Base-by-base conservation (phyloP, 129 eudicot species). In the Artemisia tridentata region DNA sequence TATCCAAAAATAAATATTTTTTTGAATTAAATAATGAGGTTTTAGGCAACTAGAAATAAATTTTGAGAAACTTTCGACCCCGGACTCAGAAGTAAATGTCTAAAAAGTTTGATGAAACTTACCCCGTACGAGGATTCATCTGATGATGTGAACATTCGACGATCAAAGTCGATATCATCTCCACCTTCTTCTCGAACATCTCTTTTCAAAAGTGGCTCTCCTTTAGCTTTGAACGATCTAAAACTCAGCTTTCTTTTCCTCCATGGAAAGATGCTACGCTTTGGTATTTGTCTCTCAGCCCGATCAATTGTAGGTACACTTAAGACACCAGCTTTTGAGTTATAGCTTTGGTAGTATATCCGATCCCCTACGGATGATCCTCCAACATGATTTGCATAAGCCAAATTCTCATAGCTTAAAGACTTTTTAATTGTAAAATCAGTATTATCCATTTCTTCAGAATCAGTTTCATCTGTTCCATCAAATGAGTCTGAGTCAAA, bases 101-200 rank as follows among this genome's bases (percentile, higher is more conserved):
- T 56, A 52, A 52, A 43, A 10, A 63, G 17, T 49, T 43, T 25
- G 47, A 41, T 6, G 41, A 15, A 67, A 27, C 82, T 81, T 69
- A 91, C 97, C 84, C 87, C 77, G 18, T 49, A 76, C 18, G 86
- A 66, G 27, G 90, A 81, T 18, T 88, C 95, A 69, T 92, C 98
- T 8, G 76, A 72, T 56, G 96, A 92, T 25, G 95, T 92, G 25
- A 92, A 84, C 83, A 82, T 88, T 34, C 93, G 78, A 11, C 93
- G 90, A 72, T 86, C 88, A 79, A 80, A 86, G 83, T 89, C 93
- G 62, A 89, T 89, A 75, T 89, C 96, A 75, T 89, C 96, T 38
- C 96, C 96, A 45, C 96, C 96, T 68, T 88, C 95, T 34, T 86
- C 93, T 48, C 85, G 77, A 79, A 80, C 74, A 53, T 80, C 46